Base-by-base conservation (phyloP, 2,329 filamentous ascomycete species). In the Calycina marina region DNA sequence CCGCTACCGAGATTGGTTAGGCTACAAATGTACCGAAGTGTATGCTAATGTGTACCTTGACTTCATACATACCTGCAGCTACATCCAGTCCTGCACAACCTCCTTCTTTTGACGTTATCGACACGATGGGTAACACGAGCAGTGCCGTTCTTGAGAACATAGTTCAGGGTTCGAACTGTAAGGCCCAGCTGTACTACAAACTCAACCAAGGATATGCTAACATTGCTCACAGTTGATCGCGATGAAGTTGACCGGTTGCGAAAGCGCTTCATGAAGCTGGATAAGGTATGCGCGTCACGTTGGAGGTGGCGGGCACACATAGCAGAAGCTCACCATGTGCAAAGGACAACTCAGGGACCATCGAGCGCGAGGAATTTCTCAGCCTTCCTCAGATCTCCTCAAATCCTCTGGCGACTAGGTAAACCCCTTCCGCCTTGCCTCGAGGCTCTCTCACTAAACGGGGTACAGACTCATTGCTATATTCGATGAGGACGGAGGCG, bases 241-340 rank as follows among this genome's bases (percentile, higher is more conserved):
- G 90, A 98, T 52, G 90, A 98, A 59, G 85, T 98, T 39, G 90
- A 96, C 56, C 74, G 90, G 51, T 67, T 98, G 55, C 73, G 85
- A 53, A 98, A 98, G 66, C 74, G 88, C 40, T 98, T 98, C 55
- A 96, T 96, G 88, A 98, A 98, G 63, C 67, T 98, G 39, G 90
- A 98, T 61, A 96, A 94, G 72, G 88, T 90, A 60, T 45, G 62
- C 45, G 30, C 13, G 16, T 4, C 12, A 17, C 28, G 28, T 8
- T 34, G 13, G 9, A 4, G 9, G 25, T 9, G 11, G 14, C 8
- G 14, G 8, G 8, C 17, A 24, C 12, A 24, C 11, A 20, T 12
- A 28, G 26, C 26, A 28, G 34, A 37, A 38, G 25, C 11, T 14
- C 22, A 18, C 16, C 25, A 24, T 26, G 25, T 24, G 32, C 32